These are phyloP conservation scores for Trichoderma harzianum DNA, from an alignment of 2,329 filamentous ascomycete species.

Conservation along the genomic window DNA sequence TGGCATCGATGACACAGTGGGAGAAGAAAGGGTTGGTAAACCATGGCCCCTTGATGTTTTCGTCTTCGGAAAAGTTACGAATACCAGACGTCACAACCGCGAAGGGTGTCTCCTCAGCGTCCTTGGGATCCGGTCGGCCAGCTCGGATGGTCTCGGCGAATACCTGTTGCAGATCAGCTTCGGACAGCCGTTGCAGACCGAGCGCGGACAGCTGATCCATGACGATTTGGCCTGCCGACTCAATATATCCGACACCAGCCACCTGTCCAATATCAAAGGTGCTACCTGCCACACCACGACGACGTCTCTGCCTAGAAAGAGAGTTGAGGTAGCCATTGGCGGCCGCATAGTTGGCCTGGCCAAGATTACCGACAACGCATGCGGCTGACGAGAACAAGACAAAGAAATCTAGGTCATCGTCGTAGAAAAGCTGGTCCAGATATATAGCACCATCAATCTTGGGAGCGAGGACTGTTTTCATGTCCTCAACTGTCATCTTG, in stretches of 20 bases:
- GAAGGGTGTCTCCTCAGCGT: too few species aligned
- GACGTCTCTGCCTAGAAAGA: constrained; percentile 35
- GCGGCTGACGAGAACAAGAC: constrained; percentile 34
- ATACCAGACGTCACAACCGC: too few species aligned
- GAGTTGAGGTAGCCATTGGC: constrained; percentile 43
- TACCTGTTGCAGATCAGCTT: too few species aligned
- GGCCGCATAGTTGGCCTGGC: constrained; percentile 45
- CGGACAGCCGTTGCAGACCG: too few species aligned
- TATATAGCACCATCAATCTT: constrained; percentile 29
- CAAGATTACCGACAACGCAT: constrained; percentile 28
- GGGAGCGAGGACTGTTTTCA: constrained; percentile 29
- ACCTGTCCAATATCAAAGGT: constrained; percentile 38
- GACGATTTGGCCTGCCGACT: too few species aligned
- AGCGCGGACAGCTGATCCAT: too few species aligned
- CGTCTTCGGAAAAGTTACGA: too few species aligned
- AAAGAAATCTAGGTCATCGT: constrained; percentile 23
- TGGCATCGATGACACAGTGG: not conserved
- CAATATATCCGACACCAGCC: too few species aligned
- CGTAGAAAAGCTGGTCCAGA: too few species aligned
- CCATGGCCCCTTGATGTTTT: not conserved
- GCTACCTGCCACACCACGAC: constrained; percentile 37
- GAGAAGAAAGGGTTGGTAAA: not conserved
- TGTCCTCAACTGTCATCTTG: constrained; percentile 27
- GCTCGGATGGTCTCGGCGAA: too few species aligned
- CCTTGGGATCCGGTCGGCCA: too few species aligned